Evolutionary conservation across 177 flowering plant genomes (phyloP), one percentile per base, ranked within the genome.

Genomic region (Vitis hybrid): DNA sequence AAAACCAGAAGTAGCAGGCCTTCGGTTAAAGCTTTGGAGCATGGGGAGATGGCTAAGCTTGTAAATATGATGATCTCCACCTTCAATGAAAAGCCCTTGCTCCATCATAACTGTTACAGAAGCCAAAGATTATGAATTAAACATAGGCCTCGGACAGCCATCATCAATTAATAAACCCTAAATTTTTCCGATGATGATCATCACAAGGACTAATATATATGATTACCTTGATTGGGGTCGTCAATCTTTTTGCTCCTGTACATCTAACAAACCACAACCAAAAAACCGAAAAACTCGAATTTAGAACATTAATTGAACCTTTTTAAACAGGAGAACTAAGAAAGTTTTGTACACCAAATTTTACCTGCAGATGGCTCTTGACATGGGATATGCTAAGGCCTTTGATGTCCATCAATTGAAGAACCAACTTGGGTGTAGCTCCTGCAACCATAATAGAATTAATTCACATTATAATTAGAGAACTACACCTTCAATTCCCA

Each of bases 311-410:
- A 52, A 21, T 62, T 62, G 35, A 35, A 35, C 7, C 46, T 35
- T 35, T 35, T 35, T 5, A 35, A 3, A n/a, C 27, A 9, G 10
- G 14, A 57, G 4, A 11, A 72, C 14, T 3, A 57, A 17, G 3
- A 14, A 6, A 63, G 2, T 2, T 35, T 11, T 15, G 60, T 49
- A 69, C 46, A 35, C 46, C 46, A 15, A 62, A 4, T 21, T 52
- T 7, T 66, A 85, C 88, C 82, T 85, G 88, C 56, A 85, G 86
- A 81, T 85, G 88, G 78, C 88, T 85, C 73, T 85, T 85, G 65
- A 85, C 83, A 76, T 85, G 88, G 66, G 85, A 79, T n/a, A 85
- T 83, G 73, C 83, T 81, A 49, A 85, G 86, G 48, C 88, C 88
- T 71, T 81, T 83, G 66, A 85, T 68, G 65, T 85, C 83, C 88